Percentiles rank a stretch among this genome's conserved stretches.
Evolutionary conservation across 306 rosid genomes (phyloP).

Genomic region (Glycine latifolia): DNA sequence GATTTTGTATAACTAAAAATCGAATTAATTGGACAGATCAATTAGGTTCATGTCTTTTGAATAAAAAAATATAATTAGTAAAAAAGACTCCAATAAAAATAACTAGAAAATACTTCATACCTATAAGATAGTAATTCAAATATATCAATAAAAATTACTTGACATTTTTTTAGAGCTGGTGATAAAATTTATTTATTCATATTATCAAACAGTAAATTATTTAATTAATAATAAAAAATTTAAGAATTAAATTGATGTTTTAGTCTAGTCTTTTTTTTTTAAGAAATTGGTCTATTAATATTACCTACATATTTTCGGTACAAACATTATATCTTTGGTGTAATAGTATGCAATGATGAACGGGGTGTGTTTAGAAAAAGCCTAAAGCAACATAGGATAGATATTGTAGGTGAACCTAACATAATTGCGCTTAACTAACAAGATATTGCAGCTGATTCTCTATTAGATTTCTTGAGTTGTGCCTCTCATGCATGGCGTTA

Average conservation of each 20-base stretch:
- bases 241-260: neutral
- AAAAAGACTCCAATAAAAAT: no score
- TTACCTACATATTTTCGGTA: neutral
- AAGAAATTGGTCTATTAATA: no score
- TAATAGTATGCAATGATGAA: neutral
- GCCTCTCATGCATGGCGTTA: no score
- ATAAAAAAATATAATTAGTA: no score
- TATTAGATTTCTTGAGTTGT: neutral
- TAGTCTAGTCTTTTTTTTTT: neutral
- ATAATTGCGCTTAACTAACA: conserved; percentile 5
- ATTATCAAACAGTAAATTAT: neutral
- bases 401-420: neutral
- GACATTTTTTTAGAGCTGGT: neutral
- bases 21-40: no score
- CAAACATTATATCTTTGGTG: neutral
- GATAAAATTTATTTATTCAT: neutral
- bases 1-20: neutral
- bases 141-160: neutral
- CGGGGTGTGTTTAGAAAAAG: no score
- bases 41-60: no score
- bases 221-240: no score
- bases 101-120: no score
- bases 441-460: conserved; percentile 10
- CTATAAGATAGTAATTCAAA: no score
- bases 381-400: neutral